Conservation (phyloP, 306 rosid species). For the Castanea sativa region DNA sequence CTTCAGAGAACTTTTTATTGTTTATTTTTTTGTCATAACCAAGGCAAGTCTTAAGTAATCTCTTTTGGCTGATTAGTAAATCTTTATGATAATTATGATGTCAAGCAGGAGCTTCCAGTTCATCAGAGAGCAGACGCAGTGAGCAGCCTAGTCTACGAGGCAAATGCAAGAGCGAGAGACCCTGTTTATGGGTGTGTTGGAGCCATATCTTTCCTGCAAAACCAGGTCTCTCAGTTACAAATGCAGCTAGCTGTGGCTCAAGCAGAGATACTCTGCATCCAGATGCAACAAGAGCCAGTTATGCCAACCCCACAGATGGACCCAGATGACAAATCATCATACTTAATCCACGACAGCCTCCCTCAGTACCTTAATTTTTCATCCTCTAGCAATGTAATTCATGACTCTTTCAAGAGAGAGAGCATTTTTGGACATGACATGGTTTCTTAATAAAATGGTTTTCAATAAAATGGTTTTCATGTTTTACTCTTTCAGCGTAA, state of each 20-base stretch:
- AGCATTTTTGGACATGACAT: slow-evolving; percentile 60
- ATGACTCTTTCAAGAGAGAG: slow-evolving; percentile 57
- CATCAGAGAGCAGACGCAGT: slow-evolving; percentile 89
- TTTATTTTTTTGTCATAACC: neutral
- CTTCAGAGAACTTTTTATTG: too few species aligned
- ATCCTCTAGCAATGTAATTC: slow-evolving; percentile 51
- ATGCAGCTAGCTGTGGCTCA: slow-evolving; percentile 94
- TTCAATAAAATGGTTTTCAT: slow-evolving; percentile 13
- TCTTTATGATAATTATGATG: neutral
- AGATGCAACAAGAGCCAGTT: slow-evolving; percentile 66
- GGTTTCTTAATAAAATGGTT: slow-evolving; percentile 51
- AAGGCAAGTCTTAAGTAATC: too few species aligned
- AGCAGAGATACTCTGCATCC: slow-evolving; percentile 83
- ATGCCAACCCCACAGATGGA: slow-evolving; percentile 27
- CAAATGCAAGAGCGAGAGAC: slow-evolving; percentile 87
- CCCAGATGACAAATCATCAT: slow-evolving; percentile 38
- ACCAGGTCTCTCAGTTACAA: slow-evolving; percentile 82
- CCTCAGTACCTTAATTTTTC: slow-evolving; percentile 53
- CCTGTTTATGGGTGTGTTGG: slow-evolving; percentile 96
- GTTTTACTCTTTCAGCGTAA: neutral
- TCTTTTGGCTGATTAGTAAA: neutral
- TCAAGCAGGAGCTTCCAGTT: slow-evolving; percentile 67
- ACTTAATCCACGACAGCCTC: slow-evolving; percentile 34
- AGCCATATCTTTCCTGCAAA: slow-evolving; percentile 74
- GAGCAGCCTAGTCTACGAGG: slow-evolving; percentile 90